A percentile compares a stretch with the other conserved stretches of the same genome.
Evolutionary conservation across 2,329 filamentous ascomycete genomes (phyloP).

Genomic region (Atkinsonella hypoxylon): DNA sequence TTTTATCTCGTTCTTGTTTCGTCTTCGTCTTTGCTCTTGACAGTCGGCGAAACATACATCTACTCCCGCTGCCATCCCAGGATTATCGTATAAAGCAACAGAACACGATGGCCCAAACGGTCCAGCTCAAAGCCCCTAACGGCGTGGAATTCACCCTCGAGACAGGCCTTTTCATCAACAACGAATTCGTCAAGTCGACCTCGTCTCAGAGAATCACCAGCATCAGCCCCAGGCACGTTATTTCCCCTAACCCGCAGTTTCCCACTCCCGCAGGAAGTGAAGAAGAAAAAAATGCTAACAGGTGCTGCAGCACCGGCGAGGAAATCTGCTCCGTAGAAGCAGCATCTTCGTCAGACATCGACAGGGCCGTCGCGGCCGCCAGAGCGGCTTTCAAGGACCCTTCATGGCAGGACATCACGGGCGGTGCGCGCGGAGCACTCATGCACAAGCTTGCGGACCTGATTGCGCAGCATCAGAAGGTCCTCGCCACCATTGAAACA

Average conservation of each 20-base stretch:
- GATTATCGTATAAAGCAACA: neutral
- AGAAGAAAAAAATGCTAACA: neutral
- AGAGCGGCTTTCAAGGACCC: constrained; percentile 55
- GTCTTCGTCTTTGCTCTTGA: no score
- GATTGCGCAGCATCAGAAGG: constrained; percentile 48
- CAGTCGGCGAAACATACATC: no score
- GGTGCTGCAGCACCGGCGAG: constrained; percentile 15
- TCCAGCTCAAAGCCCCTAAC: constrained; percentile 34
- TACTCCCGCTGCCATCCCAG: no score
- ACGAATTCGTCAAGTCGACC: constrained; percentile 55
- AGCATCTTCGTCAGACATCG: constrained; percentile 18
- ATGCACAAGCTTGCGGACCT: constrained; percentile 62
- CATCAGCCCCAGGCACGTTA: constrained; percentile 37
- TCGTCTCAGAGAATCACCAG: constrained; percentile 43
- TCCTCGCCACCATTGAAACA: constrained; percentile 48
- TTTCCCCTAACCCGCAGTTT: no score
- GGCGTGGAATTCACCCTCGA: constrained; percentile 55
- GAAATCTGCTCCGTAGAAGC: constrained; percentile 22
- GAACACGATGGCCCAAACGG: constrained; percentile 3
- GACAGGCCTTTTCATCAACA: constrained; percentile 65
- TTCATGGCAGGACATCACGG: constrained; percentile 56
- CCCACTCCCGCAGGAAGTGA: no score
- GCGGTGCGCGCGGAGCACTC: constrained; percentile 54
- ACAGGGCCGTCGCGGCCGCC: constrained; percentile 31
- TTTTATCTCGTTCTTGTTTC: no score